A percentile compares a stretch with the other conserved stretches of the same genome.
phyloP scores from a whole-genome alignment of 345 rosid genomes.

The Brassica cretica region DNA sequence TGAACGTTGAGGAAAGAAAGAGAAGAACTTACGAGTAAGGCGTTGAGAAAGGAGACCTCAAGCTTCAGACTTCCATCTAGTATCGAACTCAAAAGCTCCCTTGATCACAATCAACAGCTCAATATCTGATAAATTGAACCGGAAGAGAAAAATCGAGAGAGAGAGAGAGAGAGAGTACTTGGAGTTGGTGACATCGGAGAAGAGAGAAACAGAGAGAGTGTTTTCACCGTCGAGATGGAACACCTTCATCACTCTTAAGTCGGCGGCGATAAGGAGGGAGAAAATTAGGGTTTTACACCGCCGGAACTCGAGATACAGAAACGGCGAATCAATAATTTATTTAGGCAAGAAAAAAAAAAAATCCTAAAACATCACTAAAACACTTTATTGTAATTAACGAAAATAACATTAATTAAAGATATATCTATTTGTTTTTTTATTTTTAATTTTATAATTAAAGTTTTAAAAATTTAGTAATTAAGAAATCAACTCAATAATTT shows the following conservation, averaged over 20 bases:
- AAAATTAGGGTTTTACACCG: constrained; percentile 40
- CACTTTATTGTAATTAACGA: too few species aligned
- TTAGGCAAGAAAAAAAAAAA: too few species aligned
- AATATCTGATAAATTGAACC: neutral
- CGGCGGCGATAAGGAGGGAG: constrained; percentile 3
- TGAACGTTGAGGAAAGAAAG: neutral
- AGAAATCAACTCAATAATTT: too few species aligned
- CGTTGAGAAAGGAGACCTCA: constrained; percentile 81
- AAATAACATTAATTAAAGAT: too few species aligned
- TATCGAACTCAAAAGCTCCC: constrained; percentile 71
- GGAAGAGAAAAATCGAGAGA: neutral
- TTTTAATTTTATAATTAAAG: too few species aligned
- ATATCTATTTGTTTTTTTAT: too few species aligned
- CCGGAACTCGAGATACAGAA: constrained; percentile 11
- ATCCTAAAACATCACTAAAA: too few species aligned
- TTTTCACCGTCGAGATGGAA: constrained; percentile 47
- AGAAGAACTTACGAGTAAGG: constrained; percentile 64
- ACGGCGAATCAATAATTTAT: neutral
- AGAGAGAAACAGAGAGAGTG: constrained; percentile 66
- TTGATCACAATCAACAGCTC: constrained; percentile 35
- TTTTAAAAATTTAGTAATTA: too few species aligned
- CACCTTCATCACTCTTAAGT: constrained; percentile 53
- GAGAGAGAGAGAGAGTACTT: constrained; percentile 46
- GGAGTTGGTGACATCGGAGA: constrained; percentile 71
- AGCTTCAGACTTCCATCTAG: constrained; percentile 79